Evolutionary conservation across 2,329 filamentous ascomycete genomes (phyloP), one percentile per base, ranked within the genome.

Genomic region (Colletotrichum euphorbiae): DNA sequence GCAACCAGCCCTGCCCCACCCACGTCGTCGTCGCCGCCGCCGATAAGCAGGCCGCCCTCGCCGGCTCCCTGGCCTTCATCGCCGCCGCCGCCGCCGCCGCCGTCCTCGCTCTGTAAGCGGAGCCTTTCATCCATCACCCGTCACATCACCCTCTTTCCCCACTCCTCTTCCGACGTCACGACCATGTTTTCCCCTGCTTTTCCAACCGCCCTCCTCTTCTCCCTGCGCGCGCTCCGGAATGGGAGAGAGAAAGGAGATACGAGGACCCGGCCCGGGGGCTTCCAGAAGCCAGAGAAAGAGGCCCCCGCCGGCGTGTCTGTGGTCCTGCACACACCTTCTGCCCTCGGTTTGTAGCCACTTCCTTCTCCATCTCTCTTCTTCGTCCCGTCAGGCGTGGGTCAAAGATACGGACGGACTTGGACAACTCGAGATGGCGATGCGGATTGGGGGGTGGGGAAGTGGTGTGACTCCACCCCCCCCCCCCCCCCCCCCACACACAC

Each of bases 1-100:
- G 51, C 38, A 40, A 21, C 43, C 36, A 46, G 28, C 33, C 46
- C 19, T 33, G 45, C 42, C 46, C 38, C 38, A 40, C 54, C 2
- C 48, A 60, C 65, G 69, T 69, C 59, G 55, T 60, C 40, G 60
- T 63, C 55, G 55, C 51, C n/a, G 59, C 65, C 24, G 58, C 65
- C 43, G 54, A 48, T 43, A 60, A 46, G 54, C 55, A 61, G 46
- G 46, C 54, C 13, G 33, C 15, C 24, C 58, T 45, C 31, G 58
- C 52, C 12, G 48, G 48, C 19, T 54, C 42, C 11, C 5, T 69
- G 17, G 59, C 68, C 13, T 17, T 70, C 21, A 33, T 54, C 13
- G 68, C 55, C 13, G 59, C 52, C 31, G 50, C 62, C 60, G 50
- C 62, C 60, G 36, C 54, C 60, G 36, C 54, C 21, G 68, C 64